These are phyloP conservation scores for Colletotrichum magnum DNA, from an alignment of 2,329 filamentous ascomycete species.

Conservation along the genomic window DNA sequence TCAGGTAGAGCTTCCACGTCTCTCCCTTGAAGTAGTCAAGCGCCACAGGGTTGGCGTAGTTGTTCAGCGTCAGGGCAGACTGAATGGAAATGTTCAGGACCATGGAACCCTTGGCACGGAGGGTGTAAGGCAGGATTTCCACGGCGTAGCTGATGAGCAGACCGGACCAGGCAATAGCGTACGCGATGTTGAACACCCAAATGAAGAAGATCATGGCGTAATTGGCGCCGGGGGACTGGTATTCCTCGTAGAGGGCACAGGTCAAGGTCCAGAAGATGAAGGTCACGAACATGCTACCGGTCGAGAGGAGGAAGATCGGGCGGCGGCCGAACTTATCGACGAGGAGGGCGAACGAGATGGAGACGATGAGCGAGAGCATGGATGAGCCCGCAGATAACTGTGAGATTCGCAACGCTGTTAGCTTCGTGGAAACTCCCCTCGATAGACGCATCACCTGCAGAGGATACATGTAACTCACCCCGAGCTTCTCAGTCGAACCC, in stretches of 20 bases:
- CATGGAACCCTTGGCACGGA: constrained; percentile 72
- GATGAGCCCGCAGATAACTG: constrained; percentile 65
- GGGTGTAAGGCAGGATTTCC: constrained; percentile 70
- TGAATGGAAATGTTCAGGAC: constrained; percentile 76
- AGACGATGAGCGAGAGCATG: constrained; percentile 70
- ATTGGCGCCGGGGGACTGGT: constrained; percentile 59
- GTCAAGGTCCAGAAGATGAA: constrained; percentile 66
- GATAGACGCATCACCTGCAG: too few species aligned
- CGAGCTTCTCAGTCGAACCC: constrained; percentile 68
- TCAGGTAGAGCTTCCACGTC: constrained; percentile 36
- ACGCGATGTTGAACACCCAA: constrained; percentile 71
- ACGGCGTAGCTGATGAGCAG: constrained; percentile 70
- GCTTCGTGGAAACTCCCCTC: neutral
- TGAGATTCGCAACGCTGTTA: neutral
- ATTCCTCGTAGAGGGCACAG: constrained; percentile 66
- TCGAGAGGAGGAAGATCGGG: constrained; percentile 65
- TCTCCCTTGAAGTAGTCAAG: constrained; percentile 41
- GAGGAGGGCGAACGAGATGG: constrained; percentile 64
- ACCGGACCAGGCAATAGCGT: constrained; percentile 71
- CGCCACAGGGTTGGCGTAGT: constrained; percentile 43
- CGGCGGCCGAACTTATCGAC: constrained; percentile 67
- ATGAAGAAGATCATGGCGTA: constrained; percentile 70
- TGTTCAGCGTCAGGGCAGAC: constrained; percentile 68
- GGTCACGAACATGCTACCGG: constrained; percentile 61
- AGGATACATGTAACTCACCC: constrained; percentile 47